Evolutionary conservation across 208 protist genomes (phyloP).

Genomic region (Acanthamoeba culbertsoni): DNA sequence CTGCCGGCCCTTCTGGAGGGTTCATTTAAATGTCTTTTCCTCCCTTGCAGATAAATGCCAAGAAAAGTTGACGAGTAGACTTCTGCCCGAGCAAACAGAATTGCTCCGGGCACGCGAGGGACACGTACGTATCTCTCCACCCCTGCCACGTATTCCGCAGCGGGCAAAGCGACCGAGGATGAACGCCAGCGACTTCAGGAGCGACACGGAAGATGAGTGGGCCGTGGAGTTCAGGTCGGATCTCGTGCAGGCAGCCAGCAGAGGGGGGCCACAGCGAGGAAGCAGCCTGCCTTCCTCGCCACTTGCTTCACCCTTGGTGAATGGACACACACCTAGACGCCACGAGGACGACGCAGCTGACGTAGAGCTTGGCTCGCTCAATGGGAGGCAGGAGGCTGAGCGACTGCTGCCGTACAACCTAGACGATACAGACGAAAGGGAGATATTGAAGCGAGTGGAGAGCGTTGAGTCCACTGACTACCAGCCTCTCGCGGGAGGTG

Average conservation of each 20-base stretch:
- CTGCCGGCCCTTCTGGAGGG: too few relatives aligned
- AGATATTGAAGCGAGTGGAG: background rate
- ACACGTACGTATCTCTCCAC: background rate
- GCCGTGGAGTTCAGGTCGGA: background rate
- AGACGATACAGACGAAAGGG: background rate
- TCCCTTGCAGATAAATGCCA: too few relatives aligned
- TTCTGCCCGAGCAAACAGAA: too few relatives aligned
- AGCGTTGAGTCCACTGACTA: background rate
- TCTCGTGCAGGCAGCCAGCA: background rate
- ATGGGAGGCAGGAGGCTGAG: background rate
- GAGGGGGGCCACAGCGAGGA: background rate
- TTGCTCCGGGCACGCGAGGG: too few relatives aligned
- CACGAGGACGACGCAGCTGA: background rate
- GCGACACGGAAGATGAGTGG: background rate
- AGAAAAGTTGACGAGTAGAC: too few relatives aligned
- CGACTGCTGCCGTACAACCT: background rate
- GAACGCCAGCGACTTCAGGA: background rate
- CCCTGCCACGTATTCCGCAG: background rate
- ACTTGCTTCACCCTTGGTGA: background rate
- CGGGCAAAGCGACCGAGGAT: background rate
- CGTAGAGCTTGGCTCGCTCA: background rate
- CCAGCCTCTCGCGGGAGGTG: background rate
- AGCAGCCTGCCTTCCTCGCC: background rate
- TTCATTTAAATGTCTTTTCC: too few relatives aligned
- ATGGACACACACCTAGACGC: background rate